Evolutionary conservation across 2,329 filamentous ascomycete genomes (phyloP).

Genomic region (Neopestalotiopsis rosae): DNA sequence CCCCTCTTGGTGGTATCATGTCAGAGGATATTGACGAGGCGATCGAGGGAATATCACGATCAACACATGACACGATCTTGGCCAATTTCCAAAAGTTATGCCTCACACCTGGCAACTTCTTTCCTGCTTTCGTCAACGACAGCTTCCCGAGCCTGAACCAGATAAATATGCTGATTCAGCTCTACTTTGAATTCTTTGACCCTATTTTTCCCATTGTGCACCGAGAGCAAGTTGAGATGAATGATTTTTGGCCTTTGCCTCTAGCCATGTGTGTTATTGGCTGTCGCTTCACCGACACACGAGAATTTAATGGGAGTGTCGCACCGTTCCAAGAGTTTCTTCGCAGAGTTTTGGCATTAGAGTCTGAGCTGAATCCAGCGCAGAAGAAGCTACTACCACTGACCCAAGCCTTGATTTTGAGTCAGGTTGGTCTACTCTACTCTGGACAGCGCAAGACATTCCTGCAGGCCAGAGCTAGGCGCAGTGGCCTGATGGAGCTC

Average conservation of each 20-base stretch:
- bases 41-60: not conserved
- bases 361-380: not conserved
- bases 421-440: constrained; percentile 10
- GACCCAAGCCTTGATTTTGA: constrained; percentile 4
- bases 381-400: not conserved
- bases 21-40: not conserved
- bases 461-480: not conserved
- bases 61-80: not conserved
- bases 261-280: constrained; percentile 6
- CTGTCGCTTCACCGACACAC: constrained; percentile 4
- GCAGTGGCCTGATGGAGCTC: not conserved
- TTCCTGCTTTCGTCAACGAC: not conserved
- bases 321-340: constrained; percentile 9
- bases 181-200: constrained; percentile 14
- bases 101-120: not conserved
- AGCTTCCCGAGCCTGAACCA: not conserved
- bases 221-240: not conserved
- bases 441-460: not conserved
- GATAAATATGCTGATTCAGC: not conserved
- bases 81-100: not conserved
- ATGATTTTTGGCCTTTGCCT: constrained; percentile 3
- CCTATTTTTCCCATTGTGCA: constrained; percentile 4
- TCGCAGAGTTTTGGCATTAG: not conserved
- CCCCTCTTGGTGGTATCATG: not conserved
- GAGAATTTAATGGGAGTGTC: not conserved